Evolutionary conservation across 2,329 filamentous ascomycete species (phyloP).

Genomic region (Diplocarpon rosae): DNA sequence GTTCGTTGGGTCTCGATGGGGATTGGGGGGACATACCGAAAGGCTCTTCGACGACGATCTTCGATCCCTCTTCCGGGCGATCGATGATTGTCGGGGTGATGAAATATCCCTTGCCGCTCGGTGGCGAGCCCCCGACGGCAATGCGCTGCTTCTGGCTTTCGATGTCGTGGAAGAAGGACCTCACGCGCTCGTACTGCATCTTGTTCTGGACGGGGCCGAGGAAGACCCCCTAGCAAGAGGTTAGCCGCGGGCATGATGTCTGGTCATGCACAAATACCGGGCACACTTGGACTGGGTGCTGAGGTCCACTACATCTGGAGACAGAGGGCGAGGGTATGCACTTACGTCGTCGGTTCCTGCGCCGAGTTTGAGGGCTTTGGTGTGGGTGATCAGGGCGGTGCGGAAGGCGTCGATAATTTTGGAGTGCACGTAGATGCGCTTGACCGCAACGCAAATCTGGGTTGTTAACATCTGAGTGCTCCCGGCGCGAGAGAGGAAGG

Average conservation of each 20-base stretch:
- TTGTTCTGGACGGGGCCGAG: slow-evolving; percentile 52
- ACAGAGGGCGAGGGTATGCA: too few species aligned
- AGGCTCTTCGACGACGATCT: slow-evolving; percentile 47
- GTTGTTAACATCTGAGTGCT: too few species aligned
- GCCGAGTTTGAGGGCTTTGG: slow-evolving; percentile 32
- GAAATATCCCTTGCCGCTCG: slow-evolving; percentile 39
- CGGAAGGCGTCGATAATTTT: slow-evolving; percentile 47
- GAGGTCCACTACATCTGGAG: too few species aligned
- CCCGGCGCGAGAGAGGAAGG: neutral
- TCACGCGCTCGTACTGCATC: slow-evolving; percentile 52
- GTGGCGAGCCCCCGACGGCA: slow-evolving; percentile 33
- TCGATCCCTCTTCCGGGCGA: slow-evolving; percentile 43
- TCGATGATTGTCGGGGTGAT: slow-evolving; percentile 47
- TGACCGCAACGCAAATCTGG: slow-evolving; percentile 44
- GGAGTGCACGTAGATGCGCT: slow-evolving; percentile 51
- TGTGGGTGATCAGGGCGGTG: slow-evolving; percentile 33
- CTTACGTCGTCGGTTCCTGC: slow-evolving; percentile 29
- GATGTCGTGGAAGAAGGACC: slow-evolving; percentile 43
- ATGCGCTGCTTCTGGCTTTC: slow-evolving; percentile 41
- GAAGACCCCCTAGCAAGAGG: too few species aligned
- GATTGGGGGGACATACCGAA: slow-evolving; percentile 31
- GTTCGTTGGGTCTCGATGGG: neutral
- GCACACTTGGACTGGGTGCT: too few species aligned
- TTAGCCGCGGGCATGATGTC: too few species aligned
- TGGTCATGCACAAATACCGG: too few species aligned